A percentile compares a stretch with the other conserved stretches of the same genome.
These are phyloP conservation scores for Backusella circina DNA, from an alignment of 192 early-diverging fungal species.

Conservation along the genomic window DNA sequence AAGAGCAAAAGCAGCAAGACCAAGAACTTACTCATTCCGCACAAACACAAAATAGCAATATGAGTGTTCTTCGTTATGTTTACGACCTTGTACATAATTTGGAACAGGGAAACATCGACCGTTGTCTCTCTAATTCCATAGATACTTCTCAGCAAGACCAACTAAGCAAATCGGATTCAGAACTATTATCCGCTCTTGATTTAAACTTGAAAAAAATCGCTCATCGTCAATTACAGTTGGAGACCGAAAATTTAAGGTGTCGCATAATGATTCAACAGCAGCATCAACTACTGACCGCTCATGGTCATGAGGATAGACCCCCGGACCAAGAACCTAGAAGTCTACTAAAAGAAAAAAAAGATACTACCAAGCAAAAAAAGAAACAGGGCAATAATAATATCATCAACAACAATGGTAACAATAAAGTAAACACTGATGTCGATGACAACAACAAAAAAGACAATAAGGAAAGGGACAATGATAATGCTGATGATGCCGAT, in stretches of 20 bases:
- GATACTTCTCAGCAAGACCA: constrained; percentile 7
- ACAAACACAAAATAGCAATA: background rate
- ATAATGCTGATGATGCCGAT: background rate
- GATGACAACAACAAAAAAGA: background rate
- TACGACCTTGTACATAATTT: constrained; percentile 7
- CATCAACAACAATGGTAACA: background rate
- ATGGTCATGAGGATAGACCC: constrained; percentile 11
- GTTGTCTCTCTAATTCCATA: constrained; percentile 1
- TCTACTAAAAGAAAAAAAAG: background rate
- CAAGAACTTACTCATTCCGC: background rate
- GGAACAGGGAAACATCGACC: constrained; percentile 12
- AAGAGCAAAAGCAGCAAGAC: background rate
- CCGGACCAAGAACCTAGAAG: background rate
- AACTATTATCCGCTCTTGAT: constrained; percentile 12
- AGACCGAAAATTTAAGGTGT: constrained; percentile 31
- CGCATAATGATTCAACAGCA: constrained; percentile 28
- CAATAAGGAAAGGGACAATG: background rate
- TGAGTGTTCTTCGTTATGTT: constrained; percentile 9
- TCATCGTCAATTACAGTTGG: constrained; percentile 27
- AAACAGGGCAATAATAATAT: background rate
- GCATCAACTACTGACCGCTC: constrained; percentile 15
- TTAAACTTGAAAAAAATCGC: constrained; percentile 19
- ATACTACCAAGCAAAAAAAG: background rate
- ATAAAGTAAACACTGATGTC: background rate
- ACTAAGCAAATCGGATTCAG: constrained; percentile 3